These are phyloP conservation scores for Pyrenophora teres DNA, from an alignment of 2,329 filamentous ascomycete species.

Conservation along the genomic window DNA sequence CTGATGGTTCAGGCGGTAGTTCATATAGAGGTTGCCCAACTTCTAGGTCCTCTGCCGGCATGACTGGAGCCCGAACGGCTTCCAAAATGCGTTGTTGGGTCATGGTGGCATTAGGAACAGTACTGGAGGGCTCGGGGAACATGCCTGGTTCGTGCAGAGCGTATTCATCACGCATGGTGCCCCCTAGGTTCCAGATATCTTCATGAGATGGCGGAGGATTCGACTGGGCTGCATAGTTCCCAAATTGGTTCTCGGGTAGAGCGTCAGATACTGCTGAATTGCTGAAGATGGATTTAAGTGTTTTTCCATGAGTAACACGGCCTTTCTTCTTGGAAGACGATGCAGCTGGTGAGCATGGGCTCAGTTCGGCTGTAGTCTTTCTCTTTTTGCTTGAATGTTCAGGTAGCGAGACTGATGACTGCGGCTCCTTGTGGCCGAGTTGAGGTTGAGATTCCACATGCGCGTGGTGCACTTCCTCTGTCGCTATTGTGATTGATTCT, in stretches of 20 bases:
- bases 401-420: constrained; percentile 25
- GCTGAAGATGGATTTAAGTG: constrained; percentile 7
- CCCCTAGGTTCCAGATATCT: constrained; percentile 32
- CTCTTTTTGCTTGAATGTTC: constrained; percentile 31
- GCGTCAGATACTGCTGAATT: constrained; percentile 5
- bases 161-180: constrained; percentile 45
- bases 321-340: constrained; percentile 6
- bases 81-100: constrained; percentile 50
- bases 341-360: constrained; percentile 1
- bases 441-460: constrained; percentile 34
- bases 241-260: neutral
- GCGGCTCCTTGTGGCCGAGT: constrained; percentile 16
- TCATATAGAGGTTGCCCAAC: constrained; percentile 17
- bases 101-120: constrained; percentile 49
- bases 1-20: constrained; percentile 34
- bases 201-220: constrained; percentile 4
- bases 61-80: constrained; percentile 33
- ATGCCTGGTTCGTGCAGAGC: constrained; percentile 48
- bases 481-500: constrained; percentile 33
- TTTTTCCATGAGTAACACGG: constrained; percentile 16
- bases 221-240: neutral
- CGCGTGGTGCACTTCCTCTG: constrained; percentile 32
- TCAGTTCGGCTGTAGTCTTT: constrained; percentile 20
- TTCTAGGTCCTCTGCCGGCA: constrained; percentile 30
- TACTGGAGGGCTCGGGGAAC: constrained; percentile 51